Conservation (phyloP, 2,329 filamentous ascomycete genomes). For the Zasmidium angulare region DNA sequence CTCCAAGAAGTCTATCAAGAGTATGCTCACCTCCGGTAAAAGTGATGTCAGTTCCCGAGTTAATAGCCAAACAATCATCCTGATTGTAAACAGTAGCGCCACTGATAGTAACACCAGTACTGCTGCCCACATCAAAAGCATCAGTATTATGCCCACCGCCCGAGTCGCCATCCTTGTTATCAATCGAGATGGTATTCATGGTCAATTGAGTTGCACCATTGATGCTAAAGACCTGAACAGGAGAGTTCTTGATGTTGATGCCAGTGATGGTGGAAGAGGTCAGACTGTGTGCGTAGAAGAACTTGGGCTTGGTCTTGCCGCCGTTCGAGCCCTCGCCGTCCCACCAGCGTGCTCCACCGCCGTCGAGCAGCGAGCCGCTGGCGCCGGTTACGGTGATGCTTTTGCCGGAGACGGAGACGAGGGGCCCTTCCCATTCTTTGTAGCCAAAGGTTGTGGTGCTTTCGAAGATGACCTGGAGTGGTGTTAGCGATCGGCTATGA, state of each 20-base stretch:
- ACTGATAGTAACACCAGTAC: slow-evolving; percentile 29
- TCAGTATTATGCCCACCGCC: slow-evolving; percentile 42
- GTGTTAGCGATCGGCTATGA: too few relatives aligned
- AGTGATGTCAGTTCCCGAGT: slow-evolving; percentile 28
- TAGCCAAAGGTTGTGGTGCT: slow-evolving; percentile 68
- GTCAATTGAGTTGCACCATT: slow-evolving; percentile 34
- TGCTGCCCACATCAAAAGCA: slow-evolving; percentile 37
- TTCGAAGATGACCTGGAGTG: slow-evolving; percentile 58
- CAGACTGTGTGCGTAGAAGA: slow-evolving; percentile 43
- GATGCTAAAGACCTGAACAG: slow-evolving; percentile 42
- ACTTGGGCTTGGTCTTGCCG: slow-evolving; percentile 41
- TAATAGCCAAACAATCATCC: slow-evolving; percentile 37
- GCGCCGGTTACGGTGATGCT: slow-evolving; percentile 56
- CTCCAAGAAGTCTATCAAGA: too few relatives aligned
- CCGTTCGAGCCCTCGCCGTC: slow-evolving; percentile 50
- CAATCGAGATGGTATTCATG: slow-evolving; percentile 39
- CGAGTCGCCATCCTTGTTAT: slow-evolving; percentile 41
- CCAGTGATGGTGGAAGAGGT: slow-evolving; percentile 40
- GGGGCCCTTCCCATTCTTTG: slow-evolving; percentile 63
- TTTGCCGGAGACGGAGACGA: slow-evolving; percentile 61
- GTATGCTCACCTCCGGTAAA: slow-evolving; percentile 26
- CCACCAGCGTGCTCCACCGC: slow-evolving; percentile 44
- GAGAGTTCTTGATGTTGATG: slow-evolving; percentile 44
- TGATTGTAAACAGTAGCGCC: slow-evolving; percentile 34
- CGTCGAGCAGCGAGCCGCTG: slow-evolving; percentile 54